Base-by-base conservation (phyloP, 257 asterid species). In the Sherardia arvensis region DNA sequence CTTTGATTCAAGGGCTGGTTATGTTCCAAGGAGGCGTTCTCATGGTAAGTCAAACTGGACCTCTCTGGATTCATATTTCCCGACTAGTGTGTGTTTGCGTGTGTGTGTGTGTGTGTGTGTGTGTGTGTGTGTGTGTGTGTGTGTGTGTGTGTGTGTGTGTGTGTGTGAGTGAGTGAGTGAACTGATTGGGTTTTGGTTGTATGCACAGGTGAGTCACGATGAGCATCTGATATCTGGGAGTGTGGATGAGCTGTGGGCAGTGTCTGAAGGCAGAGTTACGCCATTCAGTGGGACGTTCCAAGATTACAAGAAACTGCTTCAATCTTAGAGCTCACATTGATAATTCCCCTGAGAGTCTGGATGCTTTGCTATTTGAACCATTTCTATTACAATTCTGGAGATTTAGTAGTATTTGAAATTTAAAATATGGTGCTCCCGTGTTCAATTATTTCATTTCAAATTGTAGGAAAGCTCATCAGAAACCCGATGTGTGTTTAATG, bases 21-120 rank as follows among this genome's bases (percentile, higher is more conserved):
- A 67, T 92, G 80, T 92, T 87, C 86, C 95, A 89, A 84, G 99
- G 99, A 81, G 99, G 99, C 59, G 97, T 93, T 55, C 69, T 93
- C 70, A 89, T 93, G 99, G 99, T 92, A 89, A 34, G 45, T 61
- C 65, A 11, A 59, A 34, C 47, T 73, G 51, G 4, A 43, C 51
- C 51, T 43, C 51, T 43, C 51, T 43, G 51, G 17, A 43, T 43
- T 21, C 56, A n/a, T 49, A 18, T n/a, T 21, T n/a, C 20, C 56
- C 12, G 56, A 49, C 56, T 64, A 30, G 67, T 55, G 12, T 51
- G 14, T 4, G 67, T 45, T 18, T 40, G 51, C 23, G 17, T 54
- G 27, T 32, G 69, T 53, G 14, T 49, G 8, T 4, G 67, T 54
- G 21, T 47, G 45, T 23, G 18, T 55, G n/a, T 40, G 51, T 18